Evolutionary conservation across 768 basidiomycete species (phyloP).

Genomic region (Tephrocybe sp.): DNA sequence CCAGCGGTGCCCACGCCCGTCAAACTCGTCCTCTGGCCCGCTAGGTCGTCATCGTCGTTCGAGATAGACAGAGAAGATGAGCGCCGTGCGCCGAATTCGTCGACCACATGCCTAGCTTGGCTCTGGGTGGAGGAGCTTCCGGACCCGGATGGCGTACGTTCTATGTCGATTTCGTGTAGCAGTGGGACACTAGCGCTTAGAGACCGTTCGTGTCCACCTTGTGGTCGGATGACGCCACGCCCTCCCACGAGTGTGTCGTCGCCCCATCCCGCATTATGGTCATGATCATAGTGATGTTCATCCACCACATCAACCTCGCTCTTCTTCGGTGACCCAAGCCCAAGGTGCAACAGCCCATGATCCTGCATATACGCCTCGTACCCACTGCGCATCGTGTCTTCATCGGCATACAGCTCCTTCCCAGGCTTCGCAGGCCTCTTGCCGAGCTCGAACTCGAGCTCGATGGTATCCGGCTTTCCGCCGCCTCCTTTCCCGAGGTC

Average conservation of each 20-base stretch:
- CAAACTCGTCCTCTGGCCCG: constrained; percentile 30
- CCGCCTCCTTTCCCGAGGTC: constrained; percentile 10
- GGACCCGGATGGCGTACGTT: constrained; percentile 3
- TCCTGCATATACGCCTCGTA: constrained; percentile 37
- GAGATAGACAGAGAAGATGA: constrained; percentile 6
- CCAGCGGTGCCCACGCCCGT: constrained; percentile 44
- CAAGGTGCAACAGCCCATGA: constrained; percentile 27
- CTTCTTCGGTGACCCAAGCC: constrained; percentile 26
- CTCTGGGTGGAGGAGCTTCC: constrained; percentile 10
- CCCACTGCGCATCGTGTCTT: constrained; percentile 28
- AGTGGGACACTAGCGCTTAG: constrained; percentile 30
- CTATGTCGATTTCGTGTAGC: constrained; percentile 19
- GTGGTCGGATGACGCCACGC: neutral
- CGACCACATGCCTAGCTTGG: neutral
- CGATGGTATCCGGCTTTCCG: too few species aligned
- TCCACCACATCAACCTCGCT: too few species aligned
- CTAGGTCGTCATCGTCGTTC: constrained; percentile 17
- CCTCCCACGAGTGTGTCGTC: constrained; percentile 20
- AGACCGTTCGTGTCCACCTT: constrained; percentile 20
- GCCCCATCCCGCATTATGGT: neutral
- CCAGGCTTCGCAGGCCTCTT: neutral
- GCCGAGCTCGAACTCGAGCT: neutral
- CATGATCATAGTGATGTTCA: constrained; percentile 7
- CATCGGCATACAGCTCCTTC: constrained; percentile 4
- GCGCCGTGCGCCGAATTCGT: neutral